phyloP scores from a whole-genome alignment of 768 basidiomycete species.

The Filobasidium floriforme region DNA sequence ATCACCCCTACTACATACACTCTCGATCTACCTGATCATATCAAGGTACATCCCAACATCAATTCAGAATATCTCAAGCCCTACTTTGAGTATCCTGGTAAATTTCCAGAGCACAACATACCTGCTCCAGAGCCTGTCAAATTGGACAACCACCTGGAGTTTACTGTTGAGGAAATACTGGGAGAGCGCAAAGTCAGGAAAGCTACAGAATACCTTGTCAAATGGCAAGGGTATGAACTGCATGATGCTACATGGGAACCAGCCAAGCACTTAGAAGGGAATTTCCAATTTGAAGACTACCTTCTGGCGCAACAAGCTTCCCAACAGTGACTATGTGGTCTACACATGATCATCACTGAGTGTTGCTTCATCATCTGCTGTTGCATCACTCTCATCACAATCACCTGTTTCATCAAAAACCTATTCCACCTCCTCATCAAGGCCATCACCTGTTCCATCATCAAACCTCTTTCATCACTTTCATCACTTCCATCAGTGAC shows the following conservation, averaged over 20 bases:
- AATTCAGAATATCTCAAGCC: conserved; percentile 15
- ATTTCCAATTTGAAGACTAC: neutral
- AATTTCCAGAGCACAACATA: neutral
- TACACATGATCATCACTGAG: neutral
- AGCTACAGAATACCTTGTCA: neutral
- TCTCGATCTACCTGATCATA: conserved; percentile 13
- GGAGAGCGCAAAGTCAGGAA: neutral
- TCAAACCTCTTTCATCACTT: too few relatives aligned
- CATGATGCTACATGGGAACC: conserved; percentile 1
- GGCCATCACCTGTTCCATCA: too few relatives aligned
- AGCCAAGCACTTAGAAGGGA: too few relatives aligned
- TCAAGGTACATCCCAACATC: conserved; percentile 11
- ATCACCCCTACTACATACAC: conserved; percentile 1
- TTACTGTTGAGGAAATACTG: neutral
- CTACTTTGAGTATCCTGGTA: neutral
- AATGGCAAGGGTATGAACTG: neutral
- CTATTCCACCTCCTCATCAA: too few relatives aligned
- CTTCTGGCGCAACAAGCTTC: neutral
- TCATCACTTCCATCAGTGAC: too few relatives aligned
- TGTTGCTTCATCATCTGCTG: too few relatives aligned
- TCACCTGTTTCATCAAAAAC: too few relatives aligned
- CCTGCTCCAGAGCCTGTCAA: neutral
- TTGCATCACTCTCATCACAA: too few relatives aligned
- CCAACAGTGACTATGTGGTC: neutral
- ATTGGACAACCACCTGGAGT: neutral